Base-by-base conservation (phyloP, 116 monocot genomes). In the Thalassia testudinum region DNA sequence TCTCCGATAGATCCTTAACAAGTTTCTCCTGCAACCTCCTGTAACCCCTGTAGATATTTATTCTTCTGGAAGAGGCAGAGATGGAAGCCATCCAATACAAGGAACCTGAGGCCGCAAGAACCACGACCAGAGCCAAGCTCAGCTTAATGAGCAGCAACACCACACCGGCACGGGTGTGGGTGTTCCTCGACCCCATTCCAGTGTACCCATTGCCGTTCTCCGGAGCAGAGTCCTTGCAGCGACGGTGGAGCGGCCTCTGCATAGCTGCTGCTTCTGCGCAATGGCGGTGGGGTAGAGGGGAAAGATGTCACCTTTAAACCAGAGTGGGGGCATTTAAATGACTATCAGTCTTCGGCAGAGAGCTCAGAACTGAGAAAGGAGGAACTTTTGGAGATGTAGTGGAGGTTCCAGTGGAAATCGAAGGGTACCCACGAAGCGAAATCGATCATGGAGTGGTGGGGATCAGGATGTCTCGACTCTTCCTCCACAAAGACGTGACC, bases 11-110 rank as follows among this genome's bases (percentile, higher is more conserved):
- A 57, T 91, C 91, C 1, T 67, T 50, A 12, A 91, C 51, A 0
- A 91, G 67, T 60, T 85, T 70, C 61, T 85, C 73, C 58, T 85
- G 91, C 12, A 91, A 68, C 24, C 78, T 57, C 28, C 75, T 66
- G 63, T 81, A 85, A 44, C 75, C 68, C 18, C 53, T 58, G 59
- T 70, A 57, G 43, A 77, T 66, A 43, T 57, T 73, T 25, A 63
- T 62, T 1, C 52, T 18, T n/a, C n/a, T n/a, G 0, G 73, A 52
- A 19, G 67, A 54, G 22, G 63, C 50, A 29, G 88, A 79, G 26
- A 79, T 63, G 50, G 83, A 76, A 27, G 75, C 45, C 20, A 73
- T 63, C 83, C 83, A 83, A 59, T 71, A 80, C 24, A 88, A 69
- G 16, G 88, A 88, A 23, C 70, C 63, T 0, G 45, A 62, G 24